Conservation (phyloP, 1,284 basidiomycete genomes). For the Microbotryum silenes-acaulis region DNA sequence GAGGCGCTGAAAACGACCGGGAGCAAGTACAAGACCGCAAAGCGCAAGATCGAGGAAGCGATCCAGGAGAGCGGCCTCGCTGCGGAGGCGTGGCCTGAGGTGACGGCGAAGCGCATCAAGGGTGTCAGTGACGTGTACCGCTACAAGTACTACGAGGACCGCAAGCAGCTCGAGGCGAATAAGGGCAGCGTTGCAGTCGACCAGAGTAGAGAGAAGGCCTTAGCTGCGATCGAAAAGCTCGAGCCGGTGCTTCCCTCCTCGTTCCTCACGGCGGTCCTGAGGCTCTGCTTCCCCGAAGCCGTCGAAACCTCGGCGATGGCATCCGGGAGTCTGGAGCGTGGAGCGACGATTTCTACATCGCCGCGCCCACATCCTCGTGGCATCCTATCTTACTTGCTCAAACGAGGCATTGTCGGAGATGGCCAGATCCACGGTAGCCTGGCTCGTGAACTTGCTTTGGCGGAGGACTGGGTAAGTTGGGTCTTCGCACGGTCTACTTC, state of each 20-base stretch:
- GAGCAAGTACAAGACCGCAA: slow-evolving; percentile 14
- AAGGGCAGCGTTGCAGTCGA: slow-evolving; percentile 17
- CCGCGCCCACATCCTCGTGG: slow-evolving; percentile 14
- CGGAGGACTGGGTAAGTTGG: slow-evolving; percentile 24
- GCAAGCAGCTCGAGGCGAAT: slow-evolving; percentile 22
- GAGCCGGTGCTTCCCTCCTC: slow-evolving; percentile 28
- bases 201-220: slow-evolving; percentile 13
- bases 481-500: no score
- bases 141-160: slow-evolving; percentile 19
- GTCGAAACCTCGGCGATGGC: not conserved
- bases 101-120: slow-evolving; percentile 21
- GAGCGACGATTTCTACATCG: no score
- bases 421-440: slow-evolving; percentile 23
- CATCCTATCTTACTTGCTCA: slow-evolving; percentile 26
- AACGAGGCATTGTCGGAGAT: slow-evolving; percentile 26
- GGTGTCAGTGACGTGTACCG: slow-evolving; percentile 25
- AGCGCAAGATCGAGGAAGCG: slow-evolving; percentile 22
- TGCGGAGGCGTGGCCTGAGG: slow-evolving; percentile 15
- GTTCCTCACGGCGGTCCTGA: slow-evolving; percentile 27
- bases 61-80: slow-evolving; percentile 10
- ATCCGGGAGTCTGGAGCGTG: no score
- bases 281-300: slow-evolving; percentile 22
- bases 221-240: slow-evolving; percentile 11
- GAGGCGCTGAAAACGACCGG: slow-evolving; percentile 2
- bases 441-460: slow-evolving; percentile 17